A percentile compares a stretch with the other conserved stretches of the same genome.
Conservation (phyloP, 78 protist species). For the Dictyostelium purpureum region DNA sequence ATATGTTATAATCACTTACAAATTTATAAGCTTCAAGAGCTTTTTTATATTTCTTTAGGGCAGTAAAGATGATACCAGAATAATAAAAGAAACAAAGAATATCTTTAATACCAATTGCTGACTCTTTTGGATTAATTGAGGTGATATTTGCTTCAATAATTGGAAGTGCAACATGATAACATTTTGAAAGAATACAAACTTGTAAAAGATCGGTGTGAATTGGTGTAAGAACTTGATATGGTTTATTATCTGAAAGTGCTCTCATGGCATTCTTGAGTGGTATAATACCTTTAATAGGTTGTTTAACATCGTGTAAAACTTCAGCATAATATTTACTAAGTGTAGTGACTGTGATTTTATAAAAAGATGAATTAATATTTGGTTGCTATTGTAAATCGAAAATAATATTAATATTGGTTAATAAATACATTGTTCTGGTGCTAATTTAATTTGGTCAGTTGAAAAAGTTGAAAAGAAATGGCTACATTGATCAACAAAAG, state of each 20-base stretch:
- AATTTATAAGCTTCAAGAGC: constrained; percentile 77
- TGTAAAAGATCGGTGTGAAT: constrained; percentile 56
- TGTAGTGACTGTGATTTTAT: constrained; percentile 3
- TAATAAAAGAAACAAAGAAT: constrained; percentile 86
- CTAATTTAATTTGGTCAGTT: constrained; percentile 26
- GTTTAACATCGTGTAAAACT: background rate
- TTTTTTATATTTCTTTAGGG: constrained; percentile 80
- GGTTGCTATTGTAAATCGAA: background rate
- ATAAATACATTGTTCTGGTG: constrained; percentile 31
- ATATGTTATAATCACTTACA: background rate
- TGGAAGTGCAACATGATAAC: constrained; percentile 56
- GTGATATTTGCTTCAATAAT: constrained; percentile 25
- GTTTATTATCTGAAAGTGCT: background rate
- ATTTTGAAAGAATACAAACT: constrained; percentile 66
- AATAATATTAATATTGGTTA: background rate
- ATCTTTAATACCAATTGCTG: constrained; percentile 63
- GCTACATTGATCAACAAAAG: background rate
- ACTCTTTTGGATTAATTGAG: constrained; percentile 36
- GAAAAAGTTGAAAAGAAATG: background rate
- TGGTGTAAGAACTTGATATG: constrained; percentile 29
- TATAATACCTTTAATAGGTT: constrained; percentile 39
- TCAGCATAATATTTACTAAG: constrained; percentile 57
- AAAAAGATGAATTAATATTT: background rate
- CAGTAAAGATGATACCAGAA: constrained; percentile 88
- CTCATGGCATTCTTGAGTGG: constrained; percentile 21